Conservation (phyloP, 805 yeast species). For the Starmerella stellata region DNA sequence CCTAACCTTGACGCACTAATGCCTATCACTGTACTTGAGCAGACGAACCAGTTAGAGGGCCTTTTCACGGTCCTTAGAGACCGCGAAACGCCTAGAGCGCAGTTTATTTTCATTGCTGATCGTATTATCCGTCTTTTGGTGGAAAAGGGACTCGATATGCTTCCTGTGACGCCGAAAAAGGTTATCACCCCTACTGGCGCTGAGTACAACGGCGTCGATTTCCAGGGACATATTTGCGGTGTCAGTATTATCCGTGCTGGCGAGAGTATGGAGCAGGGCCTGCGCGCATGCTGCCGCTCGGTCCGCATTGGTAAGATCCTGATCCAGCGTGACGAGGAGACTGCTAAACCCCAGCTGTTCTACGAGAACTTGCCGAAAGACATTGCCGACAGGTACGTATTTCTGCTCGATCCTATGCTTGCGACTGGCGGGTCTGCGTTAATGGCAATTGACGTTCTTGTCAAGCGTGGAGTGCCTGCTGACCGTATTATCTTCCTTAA, state of each 20-base stretch:
- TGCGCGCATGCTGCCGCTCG: slow-evolving; percentile 90
- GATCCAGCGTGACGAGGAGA: slow-evolving; percentile 96
- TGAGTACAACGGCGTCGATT: slow-evolving; percentile 55
- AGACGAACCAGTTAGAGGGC: slow-evolving; percentile 76
- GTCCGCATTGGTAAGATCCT: slow-evolving; percentile 92
- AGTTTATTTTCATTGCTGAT: slow-evolving; percentile 88
- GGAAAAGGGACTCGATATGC: slow-evolving; percentile 85
- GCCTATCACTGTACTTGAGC: slow-evolving; percentile 36
- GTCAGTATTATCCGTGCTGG: slow-evolving; percentile 98
- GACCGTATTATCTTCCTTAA: slow-evolving; percentile 81
- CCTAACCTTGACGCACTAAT: background rate
- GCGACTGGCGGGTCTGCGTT: slow-evolving; percentile 98
- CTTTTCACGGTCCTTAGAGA: slow-evolving; percentile 82
- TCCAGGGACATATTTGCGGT: slow-evolving; percentile 89
- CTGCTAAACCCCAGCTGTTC: slow-evolving; percentile 78
- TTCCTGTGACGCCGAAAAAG: slow-evolving; percentile 58
- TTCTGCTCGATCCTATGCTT: slow-evolving; percentile 87
- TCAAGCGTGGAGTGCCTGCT: slow-evolving; percentile 69
- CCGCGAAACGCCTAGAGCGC: slow-evolving; percentile 62
- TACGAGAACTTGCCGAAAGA: slow-evolving; percentile 91
- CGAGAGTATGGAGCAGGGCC: slow-evolving; percentile 96
- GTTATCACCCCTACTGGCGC: slow-evolving; percentile 66
- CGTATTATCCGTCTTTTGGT: slow-evolving; percentile 83
- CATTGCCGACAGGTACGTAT: slow-evolving; percentile 71
- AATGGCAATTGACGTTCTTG: slow-evolving; percentile 86